Conservation (phyloP, 192 early-diverging fungal genomes). For the Chytriomyces hyalinus region DNA sequence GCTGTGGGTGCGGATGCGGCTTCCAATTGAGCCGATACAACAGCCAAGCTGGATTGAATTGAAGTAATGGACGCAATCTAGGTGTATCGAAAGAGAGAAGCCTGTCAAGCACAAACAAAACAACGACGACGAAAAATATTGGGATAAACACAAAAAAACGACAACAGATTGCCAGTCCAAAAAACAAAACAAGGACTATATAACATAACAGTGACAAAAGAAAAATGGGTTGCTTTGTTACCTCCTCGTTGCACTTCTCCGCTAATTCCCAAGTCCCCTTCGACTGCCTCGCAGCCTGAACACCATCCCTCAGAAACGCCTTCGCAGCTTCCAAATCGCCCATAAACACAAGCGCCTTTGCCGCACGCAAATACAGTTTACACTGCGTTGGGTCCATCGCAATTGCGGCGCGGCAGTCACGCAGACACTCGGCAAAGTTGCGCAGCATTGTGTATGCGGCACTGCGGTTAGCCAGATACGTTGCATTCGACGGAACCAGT, state of each 20-base stretch:
- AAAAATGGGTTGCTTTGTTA: background rate
- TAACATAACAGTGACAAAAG: too few species aligned
- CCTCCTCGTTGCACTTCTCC: slow-evolving; percentile 13
- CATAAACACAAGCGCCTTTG: slow-evolving; percentile 74
- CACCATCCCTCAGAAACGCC: slow-evolving; percentile 17
- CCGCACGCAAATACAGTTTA: slow-evolving; percentile 72
- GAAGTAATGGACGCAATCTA: background rate
- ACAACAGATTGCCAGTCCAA: too few species aligned
- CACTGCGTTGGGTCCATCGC: slow-evolving; percentile 62
- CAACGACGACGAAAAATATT: too few species aligned
- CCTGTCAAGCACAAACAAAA: too few species aligned
- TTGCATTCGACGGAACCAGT: slow-evolving; percentile 62
- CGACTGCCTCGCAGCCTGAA: background rate
- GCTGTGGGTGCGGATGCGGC: background rate
- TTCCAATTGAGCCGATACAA: slow-evolving; percentile 19
- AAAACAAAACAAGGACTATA: too few species aligned
- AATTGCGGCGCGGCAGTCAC: slow-evolving; percentile 68
- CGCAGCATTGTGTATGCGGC: slow-evolving; percentile 77
- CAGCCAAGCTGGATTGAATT: background rate
- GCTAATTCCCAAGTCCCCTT: slow-evolving; percentile 8
- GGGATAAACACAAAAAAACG: too few species aligned
- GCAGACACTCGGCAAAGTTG: slow-evolving; percentile 61
- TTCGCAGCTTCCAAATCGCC: slow-evolving; percentile 70
- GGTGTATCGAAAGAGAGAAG: too few species aligned
- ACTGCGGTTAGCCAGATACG: slow-evolving; percentile 78